These are phyloP conservation scores for Erucastrum elatum DNA, from an alignment of 345 rosid genomes.

Conservation along the genomic window DNA sequence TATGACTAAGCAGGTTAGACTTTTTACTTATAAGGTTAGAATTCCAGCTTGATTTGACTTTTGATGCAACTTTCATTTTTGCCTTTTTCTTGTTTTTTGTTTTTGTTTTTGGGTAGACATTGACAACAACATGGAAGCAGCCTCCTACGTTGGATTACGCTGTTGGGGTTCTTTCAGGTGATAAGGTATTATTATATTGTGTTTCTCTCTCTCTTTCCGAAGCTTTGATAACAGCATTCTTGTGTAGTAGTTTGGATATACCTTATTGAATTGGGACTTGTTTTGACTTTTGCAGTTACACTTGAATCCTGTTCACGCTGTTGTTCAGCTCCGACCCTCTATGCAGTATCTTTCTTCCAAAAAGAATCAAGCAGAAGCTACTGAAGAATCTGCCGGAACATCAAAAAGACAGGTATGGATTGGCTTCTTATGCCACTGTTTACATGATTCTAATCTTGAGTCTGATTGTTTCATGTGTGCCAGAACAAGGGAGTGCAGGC, in stretches of 20 bases:
- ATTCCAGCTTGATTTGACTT: slow-evolving; percentile 17
- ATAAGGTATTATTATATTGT: slow-evolving; percentile 51
- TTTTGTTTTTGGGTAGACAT: slow-evolving; percentile 47
- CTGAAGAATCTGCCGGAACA: slow-evolving; percentile 47
- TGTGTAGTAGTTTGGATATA: slow-evolving; percentile 12
- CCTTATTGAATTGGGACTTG: slow-evolving; percentile 8
- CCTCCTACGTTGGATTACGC: slow-evolving; percentile 55
- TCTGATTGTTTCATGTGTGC: slow-evolving; percentile 8
- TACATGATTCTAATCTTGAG: background rate
- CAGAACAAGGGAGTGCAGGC: slow-evolving; percentile 57
- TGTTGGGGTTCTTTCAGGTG: slow-evolving; percentile 70
- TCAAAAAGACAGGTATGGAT: slow-evolving; percentile 65
- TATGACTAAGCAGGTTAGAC: slow-evolving; percentile 65
- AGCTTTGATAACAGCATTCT: slow-evolving; percentile 11
- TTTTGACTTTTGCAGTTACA: slow-evolving; percentile 60
- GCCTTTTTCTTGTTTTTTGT: background rate
- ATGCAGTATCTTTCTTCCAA: slow-evolving; percentile 47
- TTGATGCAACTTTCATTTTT: slow-evolving; percentile 15
- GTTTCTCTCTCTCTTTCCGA: slow-evolving; percentile 1
- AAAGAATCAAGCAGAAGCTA: slow-evolving; percentile 41
- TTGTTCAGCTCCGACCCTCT: slow-evolving; percentile 85
- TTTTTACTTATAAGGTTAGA: background rate
- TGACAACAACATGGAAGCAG: slow-evolving; percentile 57
- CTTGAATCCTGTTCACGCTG: slow-evolving; percentile 82
- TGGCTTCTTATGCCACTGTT: slow-evolving; percentile 6